Evolutionary conservation across 371 early-diverging fungal species (phyloP).

Genomic region (Nematocida sp.): DNA sequence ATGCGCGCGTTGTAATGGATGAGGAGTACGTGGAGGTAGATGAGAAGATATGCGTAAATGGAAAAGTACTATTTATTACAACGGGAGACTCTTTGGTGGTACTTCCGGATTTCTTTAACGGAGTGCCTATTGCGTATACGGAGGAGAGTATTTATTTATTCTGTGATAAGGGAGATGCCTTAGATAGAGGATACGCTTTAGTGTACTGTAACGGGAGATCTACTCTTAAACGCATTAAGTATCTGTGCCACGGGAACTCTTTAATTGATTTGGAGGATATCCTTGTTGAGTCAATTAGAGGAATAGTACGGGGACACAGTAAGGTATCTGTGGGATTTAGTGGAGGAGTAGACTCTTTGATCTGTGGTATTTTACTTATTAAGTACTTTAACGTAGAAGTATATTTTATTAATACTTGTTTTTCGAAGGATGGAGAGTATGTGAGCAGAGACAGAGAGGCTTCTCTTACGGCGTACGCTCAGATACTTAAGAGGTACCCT

Average conservation of each 20-base stretch:
- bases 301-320: background rate
- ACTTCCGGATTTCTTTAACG: conserved; percentile 3
- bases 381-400: conserved; percentile 10
- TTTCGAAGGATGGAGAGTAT: conserved; percentile 1
- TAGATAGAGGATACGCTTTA: background rate
- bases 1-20: no score
- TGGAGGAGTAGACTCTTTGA: conserved; percentile 50
- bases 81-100: background rate
- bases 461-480: background rate
- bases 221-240: no score
- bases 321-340: conserved; percentile 35
- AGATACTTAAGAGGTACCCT: background rate
- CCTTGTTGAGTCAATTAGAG: background rate
- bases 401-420: conserved; percentile 37
- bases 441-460: conserved; percentile 15
- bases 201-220: no score
- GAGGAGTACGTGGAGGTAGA: background rate
- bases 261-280: conserved; percentile 7
- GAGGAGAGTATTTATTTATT: background rate
- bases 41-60: background rate
- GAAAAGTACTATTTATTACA: background rate
- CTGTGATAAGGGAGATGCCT: background rate
- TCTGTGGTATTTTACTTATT: conserved; percentile 22
- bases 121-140: background rate
- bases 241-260: no score